Conservation (phyloP, 352 stramenopile genomes). For the Thalassiosira oceanica region DNA sequence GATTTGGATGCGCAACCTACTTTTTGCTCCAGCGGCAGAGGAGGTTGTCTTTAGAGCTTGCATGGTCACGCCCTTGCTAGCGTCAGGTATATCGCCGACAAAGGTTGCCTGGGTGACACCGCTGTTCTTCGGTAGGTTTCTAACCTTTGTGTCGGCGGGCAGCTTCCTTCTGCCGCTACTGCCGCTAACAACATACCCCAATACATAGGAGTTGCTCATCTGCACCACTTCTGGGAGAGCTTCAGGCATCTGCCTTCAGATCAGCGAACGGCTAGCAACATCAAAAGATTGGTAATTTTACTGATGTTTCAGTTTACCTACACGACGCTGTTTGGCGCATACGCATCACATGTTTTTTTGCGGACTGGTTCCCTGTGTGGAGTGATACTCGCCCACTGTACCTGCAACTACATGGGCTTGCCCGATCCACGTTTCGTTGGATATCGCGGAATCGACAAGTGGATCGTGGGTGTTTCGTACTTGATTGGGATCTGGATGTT, state of each 20-base stretch:
- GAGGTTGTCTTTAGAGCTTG: conserved; percentile 95
- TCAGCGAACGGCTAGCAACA: conserved; percentile 6
- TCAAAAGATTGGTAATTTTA: conserved; percentile 30
- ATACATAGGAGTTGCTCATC: conserved; percentile 84
- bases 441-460: too few relatives aligned
- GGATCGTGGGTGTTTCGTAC: conserved; percentile 38
- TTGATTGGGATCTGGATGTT: conserved; percentile 56
- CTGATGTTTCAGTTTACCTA: conserved; percentile 88
- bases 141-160: too few relatives aligned
- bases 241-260: conserved; percentile 12
- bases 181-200: too few relatives aligned
- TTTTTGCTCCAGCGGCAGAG: conserved; percentile 88
- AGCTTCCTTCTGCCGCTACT: too few relatives aligned
- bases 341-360: conserved; percentile 91
- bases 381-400: conserved; percentile 89
- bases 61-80: conserved; percentile 88
- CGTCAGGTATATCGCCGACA: conserved; percentile 21
- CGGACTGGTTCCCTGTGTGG: conserved; percentile 87
- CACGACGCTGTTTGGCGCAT: conserved; percentile 93
- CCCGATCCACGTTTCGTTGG: conserved; percentile 70
- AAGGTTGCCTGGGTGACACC: conserved; percentile 87
- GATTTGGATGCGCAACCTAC: conserved; percentile 58
- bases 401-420: conserved; percentile 95
- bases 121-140: conserved; percentile 94
- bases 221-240: conserved; percentile 67